Base-by-base conservation (phyloP, 352 stramenopile genomes). In the Phytophthora crassamura region DNA sequence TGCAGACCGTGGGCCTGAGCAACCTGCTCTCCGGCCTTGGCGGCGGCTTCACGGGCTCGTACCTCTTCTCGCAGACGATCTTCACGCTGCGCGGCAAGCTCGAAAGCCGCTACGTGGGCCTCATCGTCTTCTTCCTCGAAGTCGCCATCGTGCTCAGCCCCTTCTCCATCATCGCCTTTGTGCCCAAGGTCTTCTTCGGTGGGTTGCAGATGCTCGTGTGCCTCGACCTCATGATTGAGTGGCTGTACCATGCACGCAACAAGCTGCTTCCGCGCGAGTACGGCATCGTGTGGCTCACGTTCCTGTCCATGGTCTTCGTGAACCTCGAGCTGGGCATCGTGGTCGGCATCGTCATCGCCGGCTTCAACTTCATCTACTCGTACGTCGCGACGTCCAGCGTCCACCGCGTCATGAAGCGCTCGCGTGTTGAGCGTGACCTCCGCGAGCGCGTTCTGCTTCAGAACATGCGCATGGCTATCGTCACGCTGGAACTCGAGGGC, bases 51-150 rank as follows among this genome's bases (percentile, higher is more conserved):
- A 99, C 97, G 5, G 98, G 98, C 6, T 98, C 87, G 22, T 99
- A 99, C 76, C 99, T 99, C 67, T 99, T 99, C 74, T 98, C 89
- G 22, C 97, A 99, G 82, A 99, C 96, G 36, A 95, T 96, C 53
- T 95, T 96, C 68, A 93, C 88, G 36, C 73, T 95, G 65, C 87
- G 87, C 16, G 82, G 85, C 30, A 85, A 89, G 20, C 76, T 95
- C 39, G 76, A 95, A 33, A 90, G 74, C 20, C 86, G 88, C 18
- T 55, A 89, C 48, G 86, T 82, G 7, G 88, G 88, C 32, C 60
- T 91, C 42, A 73, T 96, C 35, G 88, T 96, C 30, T 89, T 91
- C 57, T 18, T 91, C 10, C 75, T 94, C 18, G 88, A 96, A 53
- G 59, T 94, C 41, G 76, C 69, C 15, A 64, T 95, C 40, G 84